Evolutionary conservation across 306 rosid species (phyloP).

Genomic region (Casuarina glauca): DNA sequence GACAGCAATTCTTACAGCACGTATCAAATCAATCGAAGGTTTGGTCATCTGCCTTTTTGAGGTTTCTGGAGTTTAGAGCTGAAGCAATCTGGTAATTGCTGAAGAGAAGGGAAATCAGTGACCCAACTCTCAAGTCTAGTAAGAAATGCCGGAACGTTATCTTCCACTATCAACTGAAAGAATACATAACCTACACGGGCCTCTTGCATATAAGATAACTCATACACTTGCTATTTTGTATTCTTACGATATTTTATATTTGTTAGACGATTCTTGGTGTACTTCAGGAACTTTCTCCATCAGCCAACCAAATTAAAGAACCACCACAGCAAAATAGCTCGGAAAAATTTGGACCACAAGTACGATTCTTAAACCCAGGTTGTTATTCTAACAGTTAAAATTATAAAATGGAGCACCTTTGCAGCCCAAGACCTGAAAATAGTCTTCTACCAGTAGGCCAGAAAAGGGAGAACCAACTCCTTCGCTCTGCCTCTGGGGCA

Average conservation of each 20-base stretch:
- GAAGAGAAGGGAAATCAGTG: not conserved
- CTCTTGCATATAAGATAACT: not conserved
- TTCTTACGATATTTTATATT: not conserved
- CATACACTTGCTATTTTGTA: not conserved
- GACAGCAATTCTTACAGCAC: not conserved
- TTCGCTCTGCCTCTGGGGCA: conserved; percentile 30
- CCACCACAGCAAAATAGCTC: not conserved
- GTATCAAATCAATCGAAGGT: not conserved
- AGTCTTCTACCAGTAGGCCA: conserved; percentile 59
- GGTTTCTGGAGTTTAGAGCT: not conserved
- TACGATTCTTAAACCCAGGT: not conserved
- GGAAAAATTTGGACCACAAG: not conserved
- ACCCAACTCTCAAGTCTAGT: not conserved
- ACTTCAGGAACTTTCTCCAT: not conserved
- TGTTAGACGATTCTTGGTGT: not conserved
- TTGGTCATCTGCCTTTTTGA: not conserved
- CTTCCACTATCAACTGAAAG: not conserved
- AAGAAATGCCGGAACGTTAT: not conserved
- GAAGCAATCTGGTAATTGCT: not conserved
- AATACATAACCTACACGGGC: not conserved
- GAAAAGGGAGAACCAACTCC: conserved; percentile 61
- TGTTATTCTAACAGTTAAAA: not conserved
- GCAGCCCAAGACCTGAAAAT: conserved; percentile 56
- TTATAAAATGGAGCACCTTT: conserved; percentile 70
- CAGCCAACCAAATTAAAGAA: not conserved